Base-by-base conservation (phyloP, 306 rosid species). In the Mimosa pudica region DNA sequence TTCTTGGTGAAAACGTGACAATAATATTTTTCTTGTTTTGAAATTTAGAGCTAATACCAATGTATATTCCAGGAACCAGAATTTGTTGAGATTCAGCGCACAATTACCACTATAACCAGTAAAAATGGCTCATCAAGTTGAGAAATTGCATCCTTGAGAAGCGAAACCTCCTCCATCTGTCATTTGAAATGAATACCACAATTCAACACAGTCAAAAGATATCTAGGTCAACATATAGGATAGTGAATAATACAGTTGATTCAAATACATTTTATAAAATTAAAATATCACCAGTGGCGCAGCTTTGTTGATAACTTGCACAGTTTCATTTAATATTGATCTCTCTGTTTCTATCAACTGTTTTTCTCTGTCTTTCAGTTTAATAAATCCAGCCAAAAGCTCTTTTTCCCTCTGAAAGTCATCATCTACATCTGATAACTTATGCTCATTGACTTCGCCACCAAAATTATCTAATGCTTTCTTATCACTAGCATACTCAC, bases 71-170 rank as follows among this genome's bases (percentile, higher is more conserved):
- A 89, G 99, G 98, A 95, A 95, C 97, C 95, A 92, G 95, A 94
- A 92, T 88, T 92, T 91, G 95, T 87, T 91, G 97, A 89, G 95
- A 96, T 91, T 92, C 97, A 91, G 98, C 98, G 80, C 98, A 90
- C 94, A 91, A 95, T 95, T 95, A 95, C 99, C 98, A 90, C 97
- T 90, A 95, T 91, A 89, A 89, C 98, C 99, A 95, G 95, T 83
- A 87, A 86, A 93, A 95, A 93, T 38, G 99, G 98, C 93, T 95
- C 93, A 84, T 95, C 98, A 82, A 95, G 90, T 79, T 90, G 99
- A 83, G 99, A 88, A 79, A 91, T 88, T 65, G 97, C 93, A 85
- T 93, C 98, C 38, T 68, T 78, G 35, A 95, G 99, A 89, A 95
- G 98, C 54, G 96, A 91, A 84, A 93, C 93, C 89, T 91, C 99